Evolutionary conservation across 257 asterid species (phyloP).

Genomic region (Plantago major): DNA sequence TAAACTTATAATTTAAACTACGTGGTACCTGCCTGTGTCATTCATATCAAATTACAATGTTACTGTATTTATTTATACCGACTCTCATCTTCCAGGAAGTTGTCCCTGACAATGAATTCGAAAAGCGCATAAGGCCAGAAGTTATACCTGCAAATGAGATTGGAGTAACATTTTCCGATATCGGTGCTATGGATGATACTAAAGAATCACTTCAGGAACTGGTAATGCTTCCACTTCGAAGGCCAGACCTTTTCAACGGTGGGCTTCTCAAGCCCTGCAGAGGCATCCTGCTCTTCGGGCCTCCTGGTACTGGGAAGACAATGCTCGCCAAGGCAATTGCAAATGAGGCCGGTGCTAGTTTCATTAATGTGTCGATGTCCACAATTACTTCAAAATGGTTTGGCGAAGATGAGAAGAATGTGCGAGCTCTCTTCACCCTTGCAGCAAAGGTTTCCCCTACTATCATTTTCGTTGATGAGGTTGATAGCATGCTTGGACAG

Average conservation of each 20-base stretch:
- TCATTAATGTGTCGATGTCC: conserved; percentile 95
- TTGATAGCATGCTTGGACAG: conserved; percentile 98
- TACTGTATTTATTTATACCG: conserved; percentile 5
- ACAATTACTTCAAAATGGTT: conserved; percentile 98
- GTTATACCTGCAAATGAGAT: conserved; percentile 89
- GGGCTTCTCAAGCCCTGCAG: conserved; percentile 98
- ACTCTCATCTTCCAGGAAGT: conserved; percentile 52
- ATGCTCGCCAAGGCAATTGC: conserved; percentile 99
- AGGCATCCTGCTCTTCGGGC: conserved; percentile 95
- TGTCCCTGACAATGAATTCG: conserved; percentile 91
- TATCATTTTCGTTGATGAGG: conserved; percentile 93
- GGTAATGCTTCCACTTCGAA: conserved; percentile 96
- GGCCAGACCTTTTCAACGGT: conserved; percentile 94
- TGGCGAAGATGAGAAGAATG: conserved; percentile 96
- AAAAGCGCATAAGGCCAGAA: conserved; percentile 92
- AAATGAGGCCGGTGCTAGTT: conserved; percentile 96
- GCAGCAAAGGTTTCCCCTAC: conserved; percentile 97
- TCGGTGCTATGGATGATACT: conserved; percentile 80
- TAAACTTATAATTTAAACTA: too few species aligned
- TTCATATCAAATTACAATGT: not conserved
- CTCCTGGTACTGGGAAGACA: conserved; percentile 99
- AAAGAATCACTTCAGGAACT: conserved; percentile 97
- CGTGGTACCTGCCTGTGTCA: not conserved
- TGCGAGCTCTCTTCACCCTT: conserved; percentile 92
- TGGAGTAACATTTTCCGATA: conserved; percentile 83